Base-by-base conservation (phyloP, 2,329 filamentous ascomycete species). In the Pseudocercospora eumusae region DNA sequence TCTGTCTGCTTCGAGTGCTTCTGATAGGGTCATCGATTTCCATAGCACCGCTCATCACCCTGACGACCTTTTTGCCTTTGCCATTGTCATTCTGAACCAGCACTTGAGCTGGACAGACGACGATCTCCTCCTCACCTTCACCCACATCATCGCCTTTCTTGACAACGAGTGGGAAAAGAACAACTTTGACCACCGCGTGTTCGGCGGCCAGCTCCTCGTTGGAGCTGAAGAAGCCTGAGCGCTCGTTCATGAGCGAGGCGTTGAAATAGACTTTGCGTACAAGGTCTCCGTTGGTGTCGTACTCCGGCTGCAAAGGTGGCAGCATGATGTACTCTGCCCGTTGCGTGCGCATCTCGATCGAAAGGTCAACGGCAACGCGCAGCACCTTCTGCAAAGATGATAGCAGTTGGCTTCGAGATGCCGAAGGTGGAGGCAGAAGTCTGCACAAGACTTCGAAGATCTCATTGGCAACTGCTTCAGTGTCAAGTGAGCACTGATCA, bases 311-410 rank as follows among this genome's bases (percentile, higher is more conserved):
- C 60, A 96, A 82, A 4, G 95, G 95, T 27, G 95, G 93, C 18
- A 98, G 87, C 93, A 99, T 99, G 81, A 96, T 95, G 80, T 96
- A 99, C 80, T 98, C 95, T 40, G 95, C 92, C 63, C 92, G 88
- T 76, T 99, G 95, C 15, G 90, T 96, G 74, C 95, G 92, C 95
- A 99, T 99, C 79, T 97, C 93, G 68, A 99, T 88, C 0, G 92
- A 92, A 10, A 99, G 85, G 62, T 91, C 89, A 55, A 97, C 95
- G 0, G 96, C 95, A 64, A 93, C 86, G 68, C 87, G 87, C 78
- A 99, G 87, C 56, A 99, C 92, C 69, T 91, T 92, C 71, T 90
- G 89, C 58, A 99, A 84, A 66, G 93, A 93, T 33, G 90, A 86
- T 69, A 92, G 84, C 52, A 97, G 90, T 74, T 96, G 90, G 44